phyloP scores from a whole-genome alignment of 768 basidiomycete genomes.

The Chiua virens region DNA sequence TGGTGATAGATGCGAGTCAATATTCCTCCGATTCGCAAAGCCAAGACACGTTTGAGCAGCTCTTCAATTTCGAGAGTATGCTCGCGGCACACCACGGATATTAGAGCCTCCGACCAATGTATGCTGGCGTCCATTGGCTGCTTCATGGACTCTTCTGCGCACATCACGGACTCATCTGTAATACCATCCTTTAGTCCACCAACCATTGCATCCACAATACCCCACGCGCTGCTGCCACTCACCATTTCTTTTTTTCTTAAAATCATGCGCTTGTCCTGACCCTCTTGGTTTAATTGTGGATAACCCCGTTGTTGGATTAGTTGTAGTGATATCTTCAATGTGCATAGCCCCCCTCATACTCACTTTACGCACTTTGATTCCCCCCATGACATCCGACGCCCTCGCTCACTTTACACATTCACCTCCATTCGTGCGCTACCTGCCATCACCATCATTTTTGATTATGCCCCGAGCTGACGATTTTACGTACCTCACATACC shows the following conservation, averaged over 20 bases:
- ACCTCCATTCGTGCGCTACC: conserved; percentile 25
- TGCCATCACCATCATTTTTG: conserved; percentile 3
- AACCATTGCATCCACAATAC: conserved; percentile 29
- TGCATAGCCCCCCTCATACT: conserved; percentile 28
- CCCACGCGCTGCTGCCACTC: conserved; percentile 31
- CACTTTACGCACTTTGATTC: conserved; percentile 19
- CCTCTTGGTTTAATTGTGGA: conserved; percentile 35
- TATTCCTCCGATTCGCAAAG: conserved; percentile 30
- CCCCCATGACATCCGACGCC: conserved; percentile 7
- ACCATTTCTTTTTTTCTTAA: conserved; percentile 14
- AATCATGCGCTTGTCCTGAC: conserved; percentile 13
- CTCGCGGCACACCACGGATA: conserved; percentile 32
- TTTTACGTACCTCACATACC: conserved; percentile 27
- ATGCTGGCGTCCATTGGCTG: conserved; percentile 38
- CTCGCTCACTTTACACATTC: conserved; percentile 4
- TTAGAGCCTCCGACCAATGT: conserved; percentile 32
- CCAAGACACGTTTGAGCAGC: conserved; percentile 36
- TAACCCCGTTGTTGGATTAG: conserved; percentile 38
- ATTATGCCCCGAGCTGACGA: conserved; percentile 33
- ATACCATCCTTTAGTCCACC: conserved; percentile 24
- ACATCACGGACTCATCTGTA: conserved; percentile 32
- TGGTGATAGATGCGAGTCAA: conserved; percentile 31
- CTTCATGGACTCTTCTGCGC: conserved; percentile 25
- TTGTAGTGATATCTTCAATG: conserved; percentile 33
- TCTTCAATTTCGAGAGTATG: conserved; percentile 40